These are phyloP conservation scores for Zalerion maritima DNA, from an alignment of 495 filamentous ascomycete genomes.

Conservation along the genomic window DNA sequence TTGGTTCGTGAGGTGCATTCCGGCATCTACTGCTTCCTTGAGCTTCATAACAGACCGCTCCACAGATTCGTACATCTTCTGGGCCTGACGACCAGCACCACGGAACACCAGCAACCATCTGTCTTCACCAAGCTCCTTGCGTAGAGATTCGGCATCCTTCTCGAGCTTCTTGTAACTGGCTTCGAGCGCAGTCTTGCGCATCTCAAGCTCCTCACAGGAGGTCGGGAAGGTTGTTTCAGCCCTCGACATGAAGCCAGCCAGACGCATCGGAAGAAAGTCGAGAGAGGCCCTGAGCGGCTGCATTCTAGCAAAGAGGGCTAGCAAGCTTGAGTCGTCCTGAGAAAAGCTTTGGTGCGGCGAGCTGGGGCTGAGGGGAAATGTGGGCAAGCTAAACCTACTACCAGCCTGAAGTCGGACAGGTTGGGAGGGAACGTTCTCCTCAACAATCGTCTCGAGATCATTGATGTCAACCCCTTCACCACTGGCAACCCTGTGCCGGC, in stretches of 20 bases:
- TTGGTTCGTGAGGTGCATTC: conserved; percentile 53
- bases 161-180: conserved; percentile 70
- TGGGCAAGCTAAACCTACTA: conserved; percentile 53
- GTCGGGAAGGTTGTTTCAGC: conserved; percentile 68
- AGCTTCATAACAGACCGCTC: conserved; percentile 72
- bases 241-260: conserved; percentile 68
- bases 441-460: conserved; percentile 85
- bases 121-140: conserved; percentile 84
- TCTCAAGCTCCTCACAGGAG: conserved; percentile 76
- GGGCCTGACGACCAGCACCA: conserved; percentile 78
- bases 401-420: conserved; percentile 28
- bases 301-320: conserved; percentile 85
- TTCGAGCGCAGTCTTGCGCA: conserved; percentile 53
- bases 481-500: conserved; percentile 55
- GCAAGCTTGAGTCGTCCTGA: conserved; percentile 65
- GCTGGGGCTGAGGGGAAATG: conserved; percentile 39
- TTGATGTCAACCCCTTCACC: conserved; percentile 62
- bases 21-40: conserved; percentile 61
- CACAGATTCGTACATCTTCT: conserved; percentile 89
- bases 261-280: conserved; percentile 92
- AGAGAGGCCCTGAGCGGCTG: conserved; percentile 84
- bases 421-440: conserved; percentile 61
- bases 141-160: conserved; percentile 69
- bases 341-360: conserved; percentile 44
- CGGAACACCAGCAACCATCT: conserved; percentile 91